Evolutionary conservation across 1,284 basidiomycete genomes (phyloP).

Genomic region (Ganoderma resinaceum): DNA sequence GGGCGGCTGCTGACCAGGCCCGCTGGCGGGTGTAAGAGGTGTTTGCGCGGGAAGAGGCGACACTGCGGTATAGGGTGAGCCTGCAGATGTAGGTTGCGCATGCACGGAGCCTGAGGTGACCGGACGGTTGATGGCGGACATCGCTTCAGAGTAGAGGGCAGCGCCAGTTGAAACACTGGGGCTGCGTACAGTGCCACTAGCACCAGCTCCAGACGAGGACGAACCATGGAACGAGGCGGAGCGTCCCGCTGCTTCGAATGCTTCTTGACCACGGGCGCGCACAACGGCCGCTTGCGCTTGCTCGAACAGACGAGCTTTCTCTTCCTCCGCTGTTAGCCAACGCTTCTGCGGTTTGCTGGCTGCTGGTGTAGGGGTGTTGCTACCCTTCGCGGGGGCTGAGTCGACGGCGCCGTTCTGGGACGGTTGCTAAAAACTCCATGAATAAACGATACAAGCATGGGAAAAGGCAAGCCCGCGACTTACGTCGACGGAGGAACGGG

Average conservation of each 20-base stretch:
- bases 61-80: conserved; percentile 4
- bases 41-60: background rate
- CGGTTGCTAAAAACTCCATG: background rate
- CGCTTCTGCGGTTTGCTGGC: conserved; percentile 19
- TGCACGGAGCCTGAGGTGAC: conserved; percentile 10
- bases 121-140: conserved; percentile 46
- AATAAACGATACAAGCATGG: background rate
- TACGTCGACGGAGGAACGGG: conserved; percentile 23
- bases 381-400: conserved; percentile 8
- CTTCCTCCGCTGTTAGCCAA: conserved; percentile 76
- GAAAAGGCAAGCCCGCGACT: background rate
- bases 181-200: conserved; percentile 2
- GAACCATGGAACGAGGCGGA: background rate
- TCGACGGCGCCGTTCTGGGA: conserved; percentile 13
- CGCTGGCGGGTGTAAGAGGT: conserved; percentile 7
- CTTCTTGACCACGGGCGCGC: conserved; percentile 22
- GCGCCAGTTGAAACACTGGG: conserved; percentile 47
- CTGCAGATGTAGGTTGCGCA: background rate
- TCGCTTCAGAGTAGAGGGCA: conserved; percentile 53
- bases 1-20: conserved; percentile 5
- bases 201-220: conserved; percentile 10
- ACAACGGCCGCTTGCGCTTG: conserved; percentile 65
- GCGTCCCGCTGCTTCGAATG: conserved; percentile 6
- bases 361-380: conserved; percentile 15
- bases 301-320: conserved; percentile 73